These are phyloP conservation scores for Boletellus ananas DNA, from an alignment of 768 basidiomycete genomes.

Conservation along the genomic window DNA sequence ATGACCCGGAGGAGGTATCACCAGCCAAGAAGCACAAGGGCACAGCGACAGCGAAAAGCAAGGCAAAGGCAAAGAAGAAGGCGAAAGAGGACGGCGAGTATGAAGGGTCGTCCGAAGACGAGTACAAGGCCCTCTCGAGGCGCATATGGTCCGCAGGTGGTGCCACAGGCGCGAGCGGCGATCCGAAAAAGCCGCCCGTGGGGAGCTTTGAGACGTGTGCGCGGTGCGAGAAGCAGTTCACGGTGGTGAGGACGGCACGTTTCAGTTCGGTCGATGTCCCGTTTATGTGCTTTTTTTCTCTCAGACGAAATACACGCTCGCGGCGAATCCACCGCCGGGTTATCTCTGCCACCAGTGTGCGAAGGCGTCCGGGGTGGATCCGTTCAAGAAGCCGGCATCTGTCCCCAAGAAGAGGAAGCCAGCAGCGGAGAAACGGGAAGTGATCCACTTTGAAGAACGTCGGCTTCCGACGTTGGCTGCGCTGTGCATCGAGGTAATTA, in stretches of 20 bases:
- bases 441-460: slow-evolving; percentile 67
- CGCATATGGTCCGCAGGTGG: slow-evolving; percentile 36
- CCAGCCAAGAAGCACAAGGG: slow-evolving; percentile 55
- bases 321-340: slow-evolving; percentile 65
- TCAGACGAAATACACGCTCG: slow-evolving; percentile 84
- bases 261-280: no score
- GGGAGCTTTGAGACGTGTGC: slow-evolving; percentile 83
- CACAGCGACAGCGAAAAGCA: slow-evolving; percentile 35
- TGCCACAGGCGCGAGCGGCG: slow-evolving; percentile 16
- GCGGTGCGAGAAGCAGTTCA: slow-evolving; percentile 79
- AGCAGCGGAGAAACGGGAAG: slow-evolving; percentile 61
- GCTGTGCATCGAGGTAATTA: slow-evolving; percentile 70
- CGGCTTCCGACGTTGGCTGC: slow-evolving; percentile 69
- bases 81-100: slow-evolving; percentile 47
- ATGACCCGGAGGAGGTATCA: slow-evolving; percentile 48
- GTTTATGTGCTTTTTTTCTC: neutral
- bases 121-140: slow-evolving; percentile 64
- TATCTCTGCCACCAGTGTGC: slow-evolving; percentile 85
- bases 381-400: slow-evolving; percentile 73
- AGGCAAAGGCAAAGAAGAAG: slow-evolving; percentile 34
- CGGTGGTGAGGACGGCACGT: slow-evolving; percentile 52
- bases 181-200: slow-evolving; percentile 52
- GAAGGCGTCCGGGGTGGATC: slow-evolving; percentile 72
- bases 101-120: slow-evolving; percentile 55
- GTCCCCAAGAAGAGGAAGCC: slow-evolving; percentile 58